Evolutionary conservation across 306 rosid species (phyloP).

Genomic region (Sicyos baderoa): DNA sequence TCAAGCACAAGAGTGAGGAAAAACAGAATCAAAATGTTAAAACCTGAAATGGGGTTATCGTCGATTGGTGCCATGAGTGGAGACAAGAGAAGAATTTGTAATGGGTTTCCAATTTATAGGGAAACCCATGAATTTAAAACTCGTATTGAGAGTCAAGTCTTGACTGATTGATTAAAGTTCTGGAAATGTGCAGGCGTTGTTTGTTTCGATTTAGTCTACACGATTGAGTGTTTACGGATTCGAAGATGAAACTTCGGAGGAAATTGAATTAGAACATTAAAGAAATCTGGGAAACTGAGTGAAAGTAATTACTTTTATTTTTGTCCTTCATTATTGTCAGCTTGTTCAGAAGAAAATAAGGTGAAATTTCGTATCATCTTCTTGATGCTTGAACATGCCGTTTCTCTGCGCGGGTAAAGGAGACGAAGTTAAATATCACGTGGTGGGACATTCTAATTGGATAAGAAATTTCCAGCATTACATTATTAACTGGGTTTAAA

Average conservation of each 20-base stretch:
- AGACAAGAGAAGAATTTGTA: neutral
- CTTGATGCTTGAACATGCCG: neutral
- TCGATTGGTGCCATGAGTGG: neutral
- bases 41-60: neutral
- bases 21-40: neutral
- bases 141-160: neutral
- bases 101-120: neutral
- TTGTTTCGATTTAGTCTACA: neutral
- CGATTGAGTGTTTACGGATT: neutral
- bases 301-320: neutral
- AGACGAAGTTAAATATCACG: too few species aligned
- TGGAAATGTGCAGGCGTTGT: neutral
- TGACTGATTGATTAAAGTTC: neutral
- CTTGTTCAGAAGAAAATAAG: neutral
- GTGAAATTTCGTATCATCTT: neutral
- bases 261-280: neutral
- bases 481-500: too few species aligned
- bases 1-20: conserved; percentile 8
- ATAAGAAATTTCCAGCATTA: too few species aligned
- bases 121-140: too few species aligned
- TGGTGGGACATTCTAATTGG: too few species aligned
- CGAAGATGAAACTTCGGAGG: neutral
- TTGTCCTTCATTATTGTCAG: neutral
- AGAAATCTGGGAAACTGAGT: neutral
- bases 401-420: neutral